Evolutionary conservation across 306 rosid genomes (phyloP), one percentile per base, ranked within the genome.

Genomic region (Cercis canadensis): DNA sequence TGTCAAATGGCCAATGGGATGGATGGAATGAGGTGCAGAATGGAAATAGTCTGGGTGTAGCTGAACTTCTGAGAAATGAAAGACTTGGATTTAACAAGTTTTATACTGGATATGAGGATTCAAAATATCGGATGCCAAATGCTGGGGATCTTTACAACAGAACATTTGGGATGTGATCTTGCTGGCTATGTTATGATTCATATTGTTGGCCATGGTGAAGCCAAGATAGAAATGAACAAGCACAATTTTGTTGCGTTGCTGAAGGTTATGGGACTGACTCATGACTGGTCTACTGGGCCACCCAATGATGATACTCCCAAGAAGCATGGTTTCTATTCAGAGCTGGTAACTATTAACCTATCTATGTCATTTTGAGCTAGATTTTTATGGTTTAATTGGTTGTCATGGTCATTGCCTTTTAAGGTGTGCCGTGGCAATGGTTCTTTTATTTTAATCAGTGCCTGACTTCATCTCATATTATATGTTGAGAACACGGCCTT

Each of bases 1-100:
- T 83, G 78, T 61, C 96, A 61, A 91, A 85, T 80, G 91, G 97
- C 41, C 92, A 88, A 58, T 90, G 91, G 93, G 96, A 87, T 76
- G 85, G 90, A 60, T 88, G 98, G 97, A 92, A 81, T 77, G 87
- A 90, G 56, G 72, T 82, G 75, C 92, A 87, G 69, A 81, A 82
- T 53, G 92, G 90, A 65, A 87, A 73, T 72, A 58, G 58, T 68
- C 8, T 83, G 47, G 83, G 86, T 18, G 82, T 90, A 84, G 88
- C 96, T 2, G 98, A 90, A 57, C 80, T 88, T 62, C 77, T 87
- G 43, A 83, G 98, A 75, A 90, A 90, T 70, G 98, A 92, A 52
- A 87, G 96, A 67, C 81, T 81, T 65, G 98, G 90, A 56, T 85
- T 59, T 65, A 87, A 84, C 55, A 92, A 90, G 75, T 80, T 83